phyloP scores from a whole-genome alignment of 2,329 filamentous ascomycete genomes.

The Fusarium sacchari region DNA sequence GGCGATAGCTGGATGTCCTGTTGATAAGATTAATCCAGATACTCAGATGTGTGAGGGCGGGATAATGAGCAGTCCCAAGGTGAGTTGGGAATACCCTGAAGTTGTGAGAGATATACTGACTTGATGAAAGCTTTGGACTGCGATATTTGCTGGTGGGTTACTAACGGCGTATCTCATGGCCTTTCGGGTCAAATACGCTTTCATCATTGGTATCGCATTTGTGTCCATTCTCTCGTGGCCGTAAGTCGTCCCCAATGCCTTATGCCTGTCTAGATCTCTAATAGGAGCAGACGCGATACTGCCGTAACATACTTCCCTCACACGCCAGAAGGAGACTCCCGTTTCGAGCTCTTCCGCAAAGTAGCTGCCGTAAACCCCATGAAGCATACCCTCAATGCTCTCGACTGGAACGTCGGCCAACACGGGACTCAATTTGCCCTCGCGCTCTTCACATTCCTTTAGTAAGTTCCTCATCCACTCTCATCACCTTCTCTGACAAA shows the following conservation, averaged over 20 bases:
- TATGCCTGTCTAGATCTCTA: rapidly evolving
- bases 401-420: conserved; percentile 73
- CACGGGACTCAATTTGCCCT: conserved; percentile 78
- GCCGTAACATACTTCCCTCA: conserved; percentile 81
- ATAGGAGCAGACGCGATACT: conserved; percentile 53
- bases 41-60: conserved; percentile 35
- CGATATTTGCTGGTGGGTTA: conserved; percentile 81
- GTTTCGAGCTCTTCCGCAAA: conserved; percentile 83
- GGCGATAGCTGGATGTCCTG: conserved; percentile 73
- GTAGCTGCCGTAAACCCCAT: conserved; percentile 83
- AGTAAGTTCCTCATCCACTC: conserved; percentile 42
- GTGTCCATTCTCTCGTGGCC: conserved; percentile 88
- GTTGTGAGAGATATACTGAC: not conserved
- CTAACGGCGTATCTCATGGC: conserved; percentile 80
- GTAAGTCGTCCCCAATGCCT: conserved; percentile 50
- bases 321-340: conserved; percentile 69
- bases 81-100: not conserved
- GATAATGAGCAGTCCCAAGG: conserved; percentile 36
- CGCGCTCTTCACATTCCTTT: conserved; percentile 77
- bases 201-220: conserved; percentile 79
- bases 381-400: conserved; percentile 68
- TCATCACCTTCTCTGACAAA: not conserved
- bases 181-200: conserved; percentile 83
- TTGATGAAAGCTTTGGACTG: conserved; percentile 70
- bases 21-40: conserved; percentile 17